Conservation (phyloP, 331 rosid species). For the Acacia pycnantha region DNA sequence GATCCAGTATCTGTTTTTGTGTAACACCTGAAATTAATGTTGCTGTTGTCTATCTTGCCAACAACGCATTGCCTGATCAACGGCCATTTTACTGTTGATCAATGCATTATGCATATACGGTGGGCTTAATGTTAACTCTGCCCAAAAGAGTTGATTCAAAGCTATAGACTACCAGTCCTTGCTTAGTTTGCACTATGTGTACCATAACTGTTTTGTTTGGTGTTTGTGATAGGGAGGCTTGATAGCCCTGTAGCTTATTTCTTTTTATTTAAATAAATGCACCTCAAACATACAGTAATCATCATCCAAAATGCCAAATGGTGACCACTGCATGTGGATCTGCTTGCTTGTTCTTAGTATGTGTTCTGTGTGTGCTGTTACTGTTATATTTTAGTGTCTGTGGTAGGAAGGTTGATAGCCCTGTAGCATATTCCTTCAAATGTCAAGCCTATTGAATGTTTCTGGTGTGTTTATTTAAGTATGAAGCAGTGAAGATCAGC, state of each 20-base stretch:
- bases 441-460: neutral
- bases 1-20: constrained; percentile 4
- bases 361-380: neutral
- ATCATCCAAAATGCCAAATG: neutral
- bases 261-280: neutral
- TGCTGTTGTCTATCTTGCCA: constrained; percentile 13
- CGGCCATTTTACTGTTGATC: neutral
- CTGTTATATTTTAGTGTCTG: neutral
- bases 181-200: neutral
- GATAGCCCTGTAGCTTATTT: neutral
- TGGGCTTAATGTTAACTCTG: neutral
- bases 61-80: neutral
- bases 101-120: neutral
- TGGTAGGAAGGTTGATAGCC: neutral
- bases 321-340: neutral
- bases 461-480: neutral
- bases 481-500: neutral
- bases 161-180: neutral
- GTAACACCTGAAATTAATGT: constrained; percentile 2
- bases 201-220: neutral
- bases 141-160: neutral
- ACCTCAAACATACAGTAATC: neutral
- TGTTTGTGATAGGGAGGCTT: neutral
- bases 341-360: neutral
- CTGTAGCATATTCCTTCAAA: neutral